phyloP scores from a whole-genome alignment of 306 rosid species.

The Nissolia schottii region DNA sequence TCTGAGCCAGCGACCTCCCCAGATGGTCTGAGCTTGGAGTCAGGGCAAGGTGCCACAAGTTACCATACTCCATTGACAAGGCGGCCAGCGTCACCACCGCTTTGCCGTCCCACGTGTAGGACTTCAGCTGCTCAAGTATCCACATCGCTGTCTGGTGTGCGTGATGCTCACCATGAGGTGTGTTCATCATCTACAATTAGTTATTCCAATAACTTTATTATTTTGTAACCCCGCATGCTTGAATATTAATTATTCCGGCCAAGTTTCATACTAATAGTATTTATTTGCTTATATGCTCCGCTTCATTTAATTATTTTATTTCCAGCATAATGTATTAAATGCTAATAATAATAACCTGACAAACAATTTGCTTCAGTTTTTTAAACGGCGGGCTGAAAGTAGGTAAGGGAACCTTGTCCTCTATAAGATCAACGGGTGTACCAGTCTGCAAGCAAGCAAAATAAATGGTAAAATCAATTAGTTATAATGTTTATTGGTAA shows the following conservation, averaged over 20 bases:
- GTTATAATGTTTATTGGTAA: not conserved
- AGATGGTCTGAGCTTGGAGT: conserved; percentile 26
- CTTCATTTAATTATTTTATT: too few relatives aligned
- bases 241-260: too few relatives aligned
- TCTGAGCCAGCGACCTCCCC: conserved; percentile 34
- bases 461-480: not conserved
- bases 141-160: conserved; percentile 37
- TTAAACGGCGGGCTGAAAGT: conserved; percentile 34
- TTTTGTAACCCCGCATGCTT: too few relatives aligned
- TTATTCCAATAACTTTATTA: too few relatives aligned
- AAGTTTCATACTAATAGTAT: too few relatives aligned
- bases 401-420: conserved; percentile 23
- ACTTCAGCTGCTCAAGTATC: conserved; percentile 33
- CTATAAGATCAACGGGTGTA: conserved; percentile 14
- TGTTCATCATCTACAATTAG: conserved; percentile 35
- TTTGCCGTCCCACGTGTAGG: conserved; percentile 64
- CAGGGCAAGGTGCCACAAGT: conserved; percentile 33
- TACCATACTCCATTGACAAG: conserved; percentile 34
- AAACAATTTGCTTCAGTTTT: conserved; percentile 24
- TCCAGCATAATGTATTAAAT: too few relatives aligned
- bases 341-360: conserved; percentile 20
- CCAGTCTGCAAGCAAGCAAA: conserved; percentile 30
- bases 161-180: conserved; percentile 24
- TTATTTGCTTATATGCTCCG: too few relatives aligned
- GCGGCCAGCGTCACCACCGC: conserved; percentile 43